Evolutionary conservation across 768 basidiomycete species (phyloP), one percentile per base, ranked within the genome.

Genomic region (Leccinum olivaceopallidum): DNA sequence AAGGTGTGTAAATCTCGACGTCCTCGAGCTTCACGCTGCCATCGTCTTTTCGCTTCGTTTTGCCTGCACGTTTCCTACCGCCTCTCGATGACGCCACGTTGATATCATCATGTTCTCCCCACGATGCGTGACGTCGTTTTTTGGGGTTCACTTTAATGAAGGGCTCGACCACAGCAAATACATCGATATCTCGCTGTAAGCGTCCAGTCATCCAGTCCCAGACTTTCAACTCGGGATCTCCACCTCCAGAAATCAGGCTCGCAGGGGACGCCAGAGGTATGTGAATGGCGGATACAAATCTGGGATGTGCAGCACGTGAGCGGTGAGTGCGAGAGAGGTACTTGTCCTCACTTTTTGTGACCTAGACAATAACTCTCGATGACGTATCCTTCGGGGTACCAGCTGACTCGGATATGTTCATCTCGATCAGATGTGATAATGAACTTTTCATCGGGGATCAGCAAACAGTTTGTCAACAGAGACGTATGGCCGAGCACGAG

Each of bases 391-490:
- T 89, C 79, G 0, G 97, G 97, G 69, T 83, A 98, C 84, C 91
- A 85, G 68, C 92, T 95, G 16, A 96, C 83, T 57, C 97, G 82
- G 55, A 99, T 89, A 70, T 98, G 97, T 71, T 98, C 97, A 69
- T 99, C 97, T 50, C 97, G 78, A 70, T 98, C 97, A 0, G 93
- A 89, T 0, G 94, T 94, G 63, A 98, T 82, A 67, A 99, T 87
- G 69, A 81, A 87, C 56, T 80, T 81, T 65, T 88, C 85, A 68
- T 92, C 87, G 0, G 74, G 71, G 0, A 87, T 83, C 57, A 96
- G 82, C 49, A 88, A 67, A 72, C 90, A 88, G 1, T 81, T 75
- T 12, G 89, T 96, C 59, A 98, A 75, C 47, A 93, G 84, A 13
- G 95, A 97, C 2, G 90, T 86, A 69, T 99, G 97, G 9, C 97